Conservation (phyloP, 2,329 filamentous ascomycete species). For the Apiospora arundinis region DNA sequence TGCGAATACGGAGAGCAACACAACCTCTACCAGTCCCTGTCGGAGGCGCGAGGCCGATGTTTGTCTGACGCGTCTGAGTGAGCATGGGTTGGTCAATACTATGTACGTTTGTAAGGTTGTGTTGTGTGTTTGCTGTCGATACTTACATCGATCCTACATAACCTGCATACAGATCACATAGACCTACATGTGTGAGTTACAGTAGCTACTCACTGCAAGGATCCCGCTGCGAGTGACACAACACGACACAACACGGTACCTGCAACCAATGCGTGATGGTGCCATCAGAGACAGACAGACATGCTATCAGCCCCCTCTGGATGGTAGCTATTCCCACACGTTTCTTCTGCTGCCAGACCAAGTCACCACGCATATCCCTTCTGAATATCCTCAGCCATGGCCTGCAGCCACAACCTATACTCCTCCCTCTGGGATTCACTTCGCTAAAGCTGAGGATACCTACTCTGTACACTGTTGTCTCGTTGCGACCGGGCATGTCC, state of each 20-base stretch:
- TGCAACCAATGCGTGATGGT: neutral
- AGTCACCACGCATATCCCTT: neutral
- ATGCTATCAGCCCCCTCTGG: neutral
- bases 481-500: neutral
- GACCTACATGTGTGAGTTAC: neutral
- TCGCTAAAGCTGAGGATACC: neutral
- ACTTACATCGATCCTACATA: neutral
- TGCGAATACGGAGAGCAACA: neutral
- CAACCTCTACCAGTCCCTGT: neutral
- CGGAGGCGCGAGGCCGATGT: neutral
- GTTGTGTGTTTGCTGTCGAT: conserved; percentile 1
- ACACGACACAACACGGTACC: neutral
- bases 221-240: neutral
- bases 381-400: neutral
- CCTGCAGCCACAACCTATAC: neutral
- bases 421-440: neutral
- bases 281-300: conserved; percentile 1
- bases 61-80: neutral
- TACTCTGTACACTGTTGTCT: neutral
- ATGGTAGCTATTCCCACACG: neutral
- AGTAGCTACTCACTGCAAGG: neutral
- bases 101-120: neutral
- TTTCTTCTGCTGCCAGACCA: conserved; percentile 6
- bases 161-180: neutral
- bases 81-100: neutral